phyloP scores from a whole-genome alignment of 1,284 basidiomycete species.

The Pseudozyma flocculosa region DNA sequence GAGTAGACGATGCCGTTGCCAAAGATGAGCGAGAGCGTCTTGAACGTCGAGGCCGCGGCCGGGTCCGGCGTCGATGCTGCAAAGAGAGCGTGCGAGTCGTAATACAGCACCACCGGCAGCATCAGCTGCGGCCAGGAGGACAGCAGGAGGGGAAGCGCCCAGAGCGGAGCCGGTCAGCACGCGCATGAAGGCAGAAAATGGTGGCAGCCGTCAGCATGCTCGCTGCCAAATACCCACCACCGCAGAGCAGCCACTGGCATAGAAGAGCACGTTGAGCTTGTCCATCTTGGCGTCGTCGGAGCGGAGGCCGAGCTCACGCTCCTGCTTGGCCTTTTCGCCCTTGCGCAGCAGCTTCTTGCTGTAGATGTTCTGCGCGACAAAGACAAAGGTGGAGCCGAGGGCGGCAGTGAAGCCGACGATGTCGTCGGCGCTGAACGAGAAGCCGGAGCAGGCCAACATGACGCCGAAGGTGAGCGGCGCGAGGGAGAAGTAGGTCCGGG shows the following conservation, averaged over 20 bases:
- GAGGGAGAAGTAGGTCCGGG: slow-evolving; percentile 89
- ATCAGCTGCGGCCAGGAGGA: slow-evolving; percentile 45
- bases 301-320: slow-evolving; percentile 55
- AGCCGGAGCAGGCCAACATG: slow-evolving; percentile 94
- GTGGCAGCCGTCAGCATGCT: too few species aligned
- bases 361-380: slow-evolving; percentile 97
- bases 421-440: slow-evolving; percentile 72
- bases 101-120: slow-evolving; percentile 52
- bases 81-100: slow-evolving; percentile 19
- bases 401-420: slow-evolving; percentile 34
- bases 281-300: slow-evolving; percentile 68
- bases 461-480: slow-evolving; percentile 91
- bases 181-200: too few species aligned
- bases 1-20: slow-evolving; percentile 96
- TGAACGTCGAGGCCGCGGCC: slow-evolving; percentile 62
- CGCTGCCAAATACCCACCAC: slow-evolving; percentile 61
- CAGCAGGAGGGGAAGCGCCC: too few species aligned
- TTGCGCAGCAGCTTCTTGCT: slow-evolving; percentile 90
- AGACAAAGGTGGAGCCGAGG: slow-evolving; percentile 63
- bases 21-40: slow-evolving; percentile 65
- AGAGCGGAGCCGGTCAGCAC: too few species aligned
- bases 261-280: slow-evolving; percentile 94
- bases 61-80: too few species aligned
- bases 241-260: slow-evolving; percentile 92
- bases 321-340: slow-evolving; percentile 6